phyloP scores from a whole-genome alignment of 2,329 filamentous ascomycete genomes.

The Cryphonectria carpinicola region DNA sequence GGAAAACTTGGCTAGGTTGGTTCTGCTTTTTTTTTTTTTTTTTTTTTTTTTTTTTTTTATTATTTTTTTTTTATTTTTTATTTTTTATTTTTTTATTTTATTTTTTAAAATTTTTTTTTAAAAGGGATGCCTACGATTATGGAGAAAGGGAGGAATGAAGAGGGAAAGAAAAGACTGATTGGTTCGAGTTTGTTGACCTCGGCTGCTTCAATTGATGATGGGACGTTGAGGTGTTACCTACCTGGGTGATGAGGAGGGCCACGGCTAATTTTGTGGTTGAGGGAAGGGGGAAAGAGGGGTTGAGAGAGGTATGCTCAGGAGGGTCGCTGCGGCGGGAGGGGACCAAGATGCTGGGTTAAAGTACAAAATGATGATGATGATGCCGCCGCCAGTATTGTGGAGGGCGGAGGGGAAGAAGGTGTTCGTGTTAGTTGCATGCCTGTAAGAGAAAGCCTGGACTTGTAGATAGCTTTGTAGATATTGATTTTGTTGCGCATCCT shows the following conservation, averaged over 20 bases:
- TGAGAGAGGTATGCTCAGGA: too few relatives aligned
- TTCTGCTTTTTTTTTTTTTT: neutral
- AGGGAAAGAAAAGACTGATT: constrained; percentile 23
- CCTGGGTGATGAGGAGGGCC: constrained; percentile 34
- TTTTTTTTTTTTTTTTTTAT: too few relatives aligned
- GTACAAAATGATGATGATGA: constrained; percentile 38
- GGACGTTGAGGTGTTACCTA: constrained; percentile 43
- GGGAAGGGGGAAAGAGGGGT: neutral
- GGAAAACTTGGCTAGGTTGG: neutral
- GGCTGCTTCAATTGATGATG: constrained; percentile 41
- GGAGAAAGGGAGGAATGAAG: neutral
- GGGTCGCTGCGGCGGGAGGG: neutral
- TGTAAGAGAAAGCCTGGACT: neutral
- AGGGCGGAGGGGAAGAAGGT: constrained; percentile 3
- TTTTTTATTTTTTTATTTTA: too few relatives aligned
- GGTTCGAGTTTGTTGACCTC: constrained; percentile 42
- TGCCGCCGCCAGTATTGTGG: constrained; percentile 34
- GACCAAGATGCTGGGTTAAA: constrained; percentile 37
- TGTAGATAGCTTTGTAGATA: neutral
- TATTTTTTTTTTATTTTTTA: too few relatives aligned
- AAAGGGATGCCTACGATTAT: neutral
- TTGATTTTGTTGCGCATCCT: neutral
- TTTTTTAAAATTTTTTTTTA: too few relatives aligned
- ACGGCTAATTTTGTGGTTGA: neutral
- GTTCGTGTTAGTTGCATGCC: constrained; percentile 17